Conservation (phyloP, 2,329 filamentous ascomycete genomes). For the Xylariaceae sp. region DNA sequence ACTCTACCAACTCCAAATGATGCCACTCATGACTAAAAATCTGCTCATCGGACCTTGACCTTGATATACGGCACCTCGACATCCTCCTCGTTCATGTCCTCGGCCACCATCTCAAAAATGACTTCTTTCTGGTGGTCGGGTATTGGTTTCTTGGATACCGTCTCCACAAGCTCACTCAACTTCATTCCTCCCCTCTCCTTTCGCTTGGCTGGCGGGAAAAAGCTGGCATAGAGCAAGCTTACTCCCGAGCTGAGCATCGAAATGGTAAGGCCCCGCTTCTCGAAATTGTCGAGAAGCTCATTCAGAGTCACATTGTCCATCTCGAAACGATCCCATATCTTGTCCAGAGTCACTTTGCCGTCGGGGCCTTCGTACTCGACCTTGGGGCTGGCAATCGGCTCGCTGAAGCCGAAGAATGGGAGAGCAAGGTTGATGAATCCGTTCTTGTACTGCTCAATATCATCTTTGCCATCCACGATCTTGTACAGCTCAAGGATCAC, state of each 20-base stretch:
- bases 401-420: slow-evolving; percentile 97
- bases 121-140: slow-evolving; percentile 90
- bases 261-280: slow-evolving; percentile 73
- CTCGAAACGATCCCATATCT: slow-evolving; percentile 98
- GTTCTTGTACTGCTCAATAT: slow-evolving; percentile 99
- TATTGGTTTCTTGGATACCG: slow-evolving; percentile 86
- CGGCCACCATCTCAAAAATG: slow-evolving; percentile 92
- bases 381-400: slow-evolving; percentile 92
- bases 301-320: slow-evolving; percentile 78
- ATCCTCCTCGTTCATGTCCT: slow-evolving; percentile 85
- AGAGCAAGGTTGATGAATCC: slow-evolving; percentile 95
- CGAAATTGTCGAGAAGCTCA: slow-evolving; percentile 80
- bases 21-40: background rate
- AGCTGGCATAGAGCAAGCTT: slow-evolving; percentile 87
- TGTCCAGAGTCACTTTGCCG: slow-evolving; percentile 81
- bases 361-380: slow-evolving; percentile 78
- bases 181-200: slow-evolving; percentile 81
- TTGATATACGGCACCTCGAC: slow-evolving; percentile 97
- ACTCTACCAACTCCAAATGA: background rate
- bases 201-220: slow-evolving; percentile 75
- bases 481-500: slow-evolving; percentile 94
- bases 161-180: slow-evolving; percentile 82
- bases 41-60: slow-evolving; percentile 61
- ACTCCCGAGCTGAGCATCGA: slow-evolving; percentile 98
- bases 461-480: slow-evolving; percentile 91